Evolutionary conservation across 2,329 filamentous ascomycete species (phyloP).

Genomic region (Metarhizium anisopliae): DNA sequence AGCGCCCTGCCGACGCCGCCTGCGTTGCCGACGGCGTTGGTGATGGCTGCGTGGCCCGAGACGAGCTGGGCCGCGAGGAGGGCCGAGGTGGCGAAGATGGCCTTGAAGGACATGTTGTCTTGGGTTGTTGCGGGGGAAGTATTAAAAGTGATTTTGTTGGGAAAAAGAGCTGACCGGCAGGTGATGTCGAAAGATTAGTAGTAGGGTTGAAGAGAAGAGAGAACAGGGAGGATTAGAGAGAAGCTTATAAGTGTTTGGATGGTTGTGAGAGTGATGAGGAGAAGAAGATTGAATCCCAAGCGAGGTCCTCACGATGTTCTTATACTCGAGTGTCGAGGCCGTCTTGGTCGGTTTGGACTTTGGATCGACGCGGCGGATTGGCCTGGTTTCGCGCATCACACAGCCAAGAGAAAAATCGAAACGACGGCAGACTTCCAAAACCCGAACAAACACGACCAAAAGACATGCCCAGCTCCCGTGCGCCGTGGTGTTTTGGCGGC

Average conservation of each 20-base stretch:
- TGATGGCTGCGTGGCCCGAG: constrained; percentile 53
- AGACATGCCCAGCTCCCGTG: too few relatives aligned
- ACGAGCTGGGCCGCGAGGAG: constrained; percentile 46
- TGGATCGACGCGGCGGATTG: background rate
- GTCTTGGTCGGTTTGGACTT: background rate
- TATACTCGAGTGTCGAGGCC: constrained; percentile 5
- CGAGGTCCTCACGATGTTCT: constrained; percentile 1
- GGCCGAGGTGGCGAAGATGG: constrained; percentile 33
- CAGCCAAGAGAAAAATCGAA: background rate
- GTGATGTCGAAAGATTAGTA: background rate
- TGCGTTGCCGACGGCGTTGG: constrained; percentile 45
- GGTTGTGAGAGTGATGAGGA: constrained; percentile 1
- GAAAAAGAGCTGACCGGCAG: constrained; percentile 5
- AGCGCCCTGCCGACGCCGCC: constrained; percentile 47
- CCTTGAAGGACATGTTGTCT: constrained; percentile 22
- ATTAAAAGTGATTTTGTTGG: background rate
- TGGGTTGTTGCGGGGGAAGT: background rate
- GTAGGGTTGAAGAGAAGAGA: background rate
- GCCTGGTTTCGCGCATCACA: background rate
- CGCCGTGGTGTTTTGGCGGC: background rate
- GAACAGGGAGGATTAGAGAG: background rate
- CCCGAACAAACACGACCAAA: background rate
- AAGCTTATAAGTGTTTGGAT: background rate
- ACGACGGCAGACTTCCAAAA: background rate
- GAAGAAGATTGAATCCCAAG: background rate